Base-by-base conservation (phyloP, 1,284 basidiomycete species). In the Naganishia cerealis region DNA sequence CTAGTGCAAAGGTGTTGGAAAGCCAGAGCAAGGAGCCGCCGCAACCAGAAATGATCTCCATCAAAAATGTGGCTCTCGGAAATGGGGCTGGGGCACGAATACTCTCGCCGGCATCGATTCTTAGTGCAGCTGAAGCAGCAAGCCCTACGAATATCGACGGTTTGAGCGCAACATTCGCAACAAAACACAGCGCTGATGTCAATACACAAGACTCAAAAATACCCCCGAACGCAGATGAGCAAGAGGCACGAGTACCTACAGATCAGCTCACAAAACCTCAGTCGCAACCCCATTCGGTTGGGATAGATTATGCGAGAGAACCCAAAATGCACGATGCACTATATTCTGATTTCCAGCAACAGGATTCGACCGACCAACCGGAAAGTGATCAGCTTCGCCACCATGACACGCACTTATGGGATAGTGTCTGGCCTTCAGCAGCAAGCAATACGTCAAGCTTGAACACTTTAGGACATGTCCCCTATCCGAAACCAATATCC, bases 361-460 rank as follows among this genome's bases (percentile, higher is more conserved):
- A 38, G 38, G 7, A 10, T 33, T 13, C 13, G 36, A 24, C 24
- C 12, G 36, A 24, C 8, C 12, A 29, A 18, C 36, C 50, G 38
- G 50, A 24, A 16, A 16, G 38, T 6, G 50, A 54, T 8, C 10
- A 40, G 38, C 3, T n/a, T 42, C 36, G 6, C 48, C 38, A 26
- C n/a, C 24, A 26, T 50, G 61, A 63, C 21, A 54, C 61, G 9
- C 61, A 63, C 9, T 50, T 63, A 8, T 63, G 61, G 61, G 61
- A 63, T 40, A 63, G 61, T 38, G 61, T 63, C 18, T 63, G 61
- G 61, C 61, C 61, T 18, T 63, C 50, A 13, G 36, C 61, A 9
- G 26, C 39, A 7, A 18, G 7, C 10, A 40, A 8, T 3, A 10
- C 40, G 15, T 21, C 50, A 33, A 38, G 54, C 15, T 3, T 24